These are phyloP conservation scores for Zymoseptoria passerinii DNA, from an alignment of 2,329 filamentous ascomycete species.

Conservation along the genomic window DNA sequence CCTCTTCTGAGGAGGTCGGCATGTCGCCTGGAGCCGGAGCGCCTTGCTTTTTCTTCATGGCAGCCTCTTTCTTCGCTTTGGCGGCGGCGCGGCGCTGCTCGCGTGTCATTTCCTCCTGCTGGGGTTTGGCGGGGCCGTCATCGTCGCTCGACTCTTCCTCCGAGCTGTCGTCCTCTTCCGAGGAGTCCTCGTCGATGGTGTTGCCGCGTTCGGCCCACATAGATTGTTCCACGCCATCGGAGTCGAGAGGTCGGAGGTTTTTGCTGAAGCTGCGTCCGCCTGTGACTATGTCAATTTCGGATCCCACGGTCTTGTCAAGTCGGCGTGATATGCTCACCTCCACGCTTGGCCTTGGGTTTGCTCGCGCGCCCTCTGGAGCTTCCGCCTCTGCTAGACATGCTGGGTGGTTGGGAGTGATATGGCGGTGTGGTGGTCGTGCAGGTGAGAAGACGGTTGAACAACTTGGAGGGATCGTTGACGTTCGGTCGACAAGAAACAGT, in stretches of 20 bases:
- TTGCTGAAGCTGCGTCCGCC: slow-evolving; percentile 94
- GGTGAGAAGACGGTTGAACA: background rate
- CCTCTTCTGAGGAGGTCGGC: slow-evolving; percentile 58
- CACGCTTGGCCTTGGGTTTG: slow-evolving; percentile 90
- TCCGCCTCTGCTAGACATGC: slow-evolving; percentile 39
- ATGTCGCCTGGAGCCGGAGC: slow-evolving; percentile 76
- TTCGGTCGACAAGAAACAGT: background rate
- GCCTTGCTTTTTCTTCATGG: slow-evolving; percentile 64
- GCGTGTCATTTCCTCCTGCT: slow-evolving; percentile 57
- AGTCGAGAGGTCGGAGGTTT: slow-evolving; percentile 78
- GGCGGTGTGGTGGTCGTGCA: slow-evolving; percentile 14
- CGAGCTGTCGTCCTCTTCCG: slow-evolving; percentile 41
- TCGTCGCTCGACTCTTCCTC: slow-evolving; percentile 37
- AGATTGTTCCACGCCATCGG: slow-evolving; percentile 78
- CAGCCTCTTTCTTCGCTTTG: slow-evolving; percentile 85
- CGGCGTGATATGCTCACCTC: slow-evolving; percentile 53
- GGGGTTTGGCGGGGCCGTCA: slow-evolving; percentile 29
- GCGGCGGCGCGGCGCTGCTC: slow-evolving; percentile 81
- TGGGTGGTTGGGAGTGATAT: slow-evolving; percentile 21
- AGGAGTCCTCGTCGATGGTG: slow-evolving; percentile 44
- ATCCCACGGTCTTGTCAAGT: background rate
- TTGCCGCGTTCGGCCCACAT: slow-evolving; percentile 68
- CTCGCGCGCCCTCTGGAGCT: slow-evolving; percentile 66
- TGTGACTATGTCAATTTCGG: slow-evolving; percentile 33
- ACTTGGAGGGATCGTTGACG: slow-evolving; percentile 3